A percentile compares a stretch with the other conserved stretches of the same genome.
Evolutionary conservation across 768 basidiomycete genomes (phyloP).

Genomic region (Asterophora parasitica): DNA sequence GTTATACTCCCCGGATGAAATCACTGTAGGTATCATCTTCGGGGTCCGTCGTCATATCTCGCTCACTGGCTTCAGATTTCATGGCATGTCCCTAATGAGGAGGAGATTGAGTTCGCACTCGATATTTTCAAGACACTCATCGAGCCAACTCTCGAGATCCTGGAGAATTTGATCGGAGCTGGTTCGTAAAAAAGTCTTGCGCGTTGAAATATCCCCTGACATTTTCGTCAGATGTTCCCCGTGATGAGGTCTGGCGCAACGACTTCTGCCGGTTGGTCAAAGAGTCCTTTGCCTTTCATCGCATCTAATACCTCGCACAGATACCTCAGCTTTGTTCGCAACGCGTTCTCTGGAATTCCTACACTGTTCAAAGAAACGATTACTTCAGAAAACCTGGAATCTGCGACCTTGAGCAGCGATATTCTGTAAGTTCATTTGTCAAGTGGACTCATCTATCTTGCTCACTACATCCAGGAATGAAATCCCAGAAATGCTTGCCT

Average conservation of each 20-base stretch:
- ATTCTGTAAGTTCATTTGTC: slow-evolving; percentile 51
- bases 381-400: slow-evolving; percentile 41
- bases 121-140: slow-evolving; percentile 63
- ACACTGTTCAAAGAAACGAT: slow-evolving; percentile 55
- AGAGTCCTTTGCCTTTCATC: background rate
- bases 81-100: slow-evolving; percentile 71
- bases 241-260: slow-evolving; percentile 71
- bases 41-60: background rate
- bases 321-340: slow-evolving; percentile 66
- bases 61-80: slow-evolving; percentile 39
- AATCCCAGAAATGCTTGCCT: slow-evolving; percentile 73
- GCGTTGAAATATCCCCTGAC: background rate
- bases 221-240: slow-evolving; percentile 30
- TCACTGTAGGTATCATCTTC: slow-evolving; percentile 43
- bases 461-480: slow-evolving; percentile 47
- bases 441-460: background rate
- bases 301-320: slow-evolving; percentile 25
- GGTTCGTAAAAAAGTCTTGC: slow-evolving; percentile 29
- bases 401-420: slow-evolving; percentile 50
- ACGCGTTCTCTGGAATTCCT: slow-evolving; percentile 71
- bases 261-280: slow-evolving; percentile 71
- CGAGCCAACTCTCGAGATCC: slow-evolving; percentile 51
- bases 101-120: slow-evolving; percentile 74
- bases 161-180: slow-evolving; percentile 54
- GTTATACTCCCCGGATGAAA: slow-evolving; percentile 62